Base-by-base conservation (phyloP, 176 grass and related monocot genomes). In the Triticum monococcum region DNA sequence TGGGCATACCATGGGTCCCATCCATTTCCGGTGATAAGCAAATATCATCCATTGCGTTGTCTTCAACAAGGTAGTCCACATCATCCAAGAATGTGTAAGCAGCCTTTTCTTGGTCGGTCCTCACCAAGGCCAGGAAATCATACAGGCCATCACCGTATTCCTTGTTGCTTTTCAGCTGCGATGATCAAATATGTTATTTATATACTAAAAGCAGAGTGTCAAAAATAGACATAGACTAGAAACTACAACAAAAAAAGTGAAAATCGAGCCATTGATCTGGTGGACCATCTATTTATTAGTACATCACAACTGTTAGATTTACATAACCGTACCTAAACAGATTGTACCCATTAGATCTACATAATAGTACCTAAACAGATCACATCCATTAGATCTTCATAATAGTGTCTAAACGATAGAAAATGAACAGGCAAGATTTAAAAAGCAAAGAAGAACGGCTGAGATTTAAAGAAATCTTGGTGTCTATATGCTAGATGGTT, bases 41-140 rank as follows among this genome's bases (percentile, higher is more conserved):
- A 33, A 83, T 13, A 64, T 95, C 74, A 61, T 95, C 85, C 13
- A 86, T 45, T 5, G 75, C 81, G 2, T 94, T 91, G 60, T 91
- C 85, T 71, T 90, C 96, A 65, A 80, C 68, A 57, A 99, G 92
- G 32, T 96, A 89, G 85, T 99, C 94, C 63, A 96, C 89, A 87
- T 99, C 97, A 45, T 89, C 85, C 22, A 92, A 87, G 79, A 88
- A 99, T 73, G 80, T 79, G 77, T 82, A 79, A 23, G 64, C 84
- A 56, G 78, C 76, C 41, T 92, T 89, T 79, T 88, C 88, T 91
- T 94, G 84, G 71, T 82, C 86, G 0, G 87, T 94, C 64, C 90
- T 90, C 65, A 98, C 92, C 75, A 96, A 80, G 23, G 92, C 87
- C 69, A 98, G 86, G 87, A 96, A 96, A 66, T 98, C 97, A 16